A percentile compares a stretch with the other conserved stretches of the same genome.
Evolutionary conservation across 2,329 filamentous ascomycete species (phyloP).

Genomic region (Apiospora sp.): DNA sequence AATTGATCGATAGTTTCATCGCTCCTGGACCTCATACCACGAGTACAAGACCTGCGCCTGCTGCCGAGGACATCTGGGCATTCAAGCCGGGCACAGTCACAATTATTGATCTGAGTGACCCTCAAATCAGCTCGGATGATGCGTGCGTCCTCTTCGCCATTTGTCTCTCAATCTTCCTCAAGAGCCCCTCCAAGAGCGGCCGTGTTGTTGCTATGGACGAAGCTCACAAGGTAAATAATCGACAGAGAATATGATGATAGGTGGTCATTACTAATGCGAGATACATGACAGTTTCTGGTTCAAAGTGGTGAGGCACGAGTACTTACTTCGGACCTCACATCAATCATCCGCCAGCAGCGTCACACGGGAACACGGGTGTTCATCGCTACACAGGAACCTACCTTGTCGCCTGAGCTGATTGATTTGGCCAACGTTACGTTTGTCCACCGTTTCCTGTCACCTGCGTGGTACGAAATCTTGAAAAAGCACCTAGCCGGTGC

Average conservation of each 20-base stretch:
- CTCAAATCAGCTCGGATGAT: conserved; percentile 59
- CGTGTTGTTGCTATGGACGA: conserved; percentile 64
- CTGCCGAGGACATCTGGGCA: conserved; percentile 32
- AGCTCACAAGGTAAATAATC: conserved; percentile 61
- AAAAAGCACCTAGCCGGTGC: conserved; percentile 35
- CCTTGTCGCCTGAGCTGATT: conserved; percentile 35
- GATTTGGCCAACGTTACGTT: conserved; percentile 36
- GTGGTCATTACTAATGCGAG: neutral
- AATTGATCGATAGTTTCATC: conserved; percentile 60
- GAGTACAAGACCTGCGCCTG: conserved; percentile 27
- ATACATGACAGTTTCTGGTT: conserved; percentile 30
- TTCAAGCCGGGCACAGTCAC: conserved; percentile 56
- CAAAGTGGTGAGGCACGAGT: conserved; percentile 31
- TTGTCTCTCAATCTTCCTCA: conserved; percentile 57
- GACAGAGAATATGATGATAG: conserved; percentile 30
- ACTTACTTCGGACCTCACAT: conserved; percentile 33
- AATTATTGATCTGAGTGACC: conserved; percentile 65
- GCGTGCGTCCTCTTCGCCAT: conserved; percentile 65
- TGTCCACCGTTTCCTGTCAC: conserved; percentile 37
- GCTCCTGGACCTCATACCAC: conserved; percentile 36
- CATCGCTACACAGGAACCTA: conserved; percentile 38
- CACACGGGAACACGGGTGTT: conserved; percentile 35
- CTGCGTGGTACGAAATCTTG: conserved; percentile 33
- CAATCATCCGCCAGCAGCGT: conserved; percentile 36
- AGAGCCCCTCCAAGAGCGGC: conserved; percentile 43